These are phyloP conservation scores for Drechslerella coelobrocha DNA, from an alignment of 2,329 filamentous ascomycete genomes.

Conservation along the genomic window DNA sequence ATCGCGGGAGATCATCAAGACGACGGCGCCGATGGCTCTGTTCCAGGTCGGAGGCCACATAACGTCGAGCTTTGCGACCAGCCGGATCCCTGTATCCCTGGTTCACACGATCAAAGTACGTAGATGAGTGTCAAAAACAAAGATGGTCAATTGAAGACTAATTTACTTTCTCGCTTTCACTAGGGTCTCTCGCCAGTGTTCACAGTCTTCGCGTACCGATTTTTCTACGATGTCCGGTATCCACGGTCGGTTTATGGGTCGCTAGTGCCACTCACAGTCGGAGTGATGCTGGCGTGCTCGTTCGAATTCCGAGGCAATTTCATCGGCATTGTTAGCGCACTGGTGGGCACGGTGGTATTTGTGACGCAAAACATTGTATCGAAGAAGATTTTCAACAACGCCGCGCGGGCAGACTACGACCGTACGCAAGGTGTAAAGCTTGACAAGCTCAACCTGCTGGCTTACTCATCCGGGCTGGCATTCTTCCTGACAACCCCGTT, in stretches of 20 bases:
- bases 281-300: constrained; percentile 96
- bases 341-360: constrained; percentile 90
- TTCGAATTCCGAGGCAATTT: constrained; percentile 88
- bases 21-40: constrained; percentile 85
- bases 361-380: constrained; percentile 99
- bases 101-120: constrained; percentile 89
- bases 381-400: constrained; percentile 96
- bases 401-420: constrained; percentile 81
- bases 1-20: constrained; percentile 78
- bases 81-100: constrained; percentile 92
- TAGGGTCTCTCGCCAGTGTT: constrained; percentile 87
- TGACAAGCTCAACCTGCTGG: constrained; percentile 94
- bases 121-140: too few relatives aligned
- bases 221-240: constrained; percentile 88
- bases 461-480: constrained; percentile 93
- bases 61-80: constrained; percentile 89
- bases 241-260: constrained; percentile 85
- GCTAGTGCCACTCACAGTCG: constrained; percentile 85
- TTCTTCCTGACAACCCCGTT: constrained; percentile 87
- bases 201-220: constrained; percentile 89
- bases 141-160: too few relatives aligned
- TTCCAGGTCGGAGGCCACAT: constrained; percentile 96
- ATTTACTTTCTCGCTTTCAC: not conserved
- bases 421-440: constrained; percentile 72
- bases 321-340: constrained; percentile 85